These are phyloP conservation scores for Ceriops decandra DNA, from an alignment of 345 rosid species.

Conservation along the genomic window DNA sequence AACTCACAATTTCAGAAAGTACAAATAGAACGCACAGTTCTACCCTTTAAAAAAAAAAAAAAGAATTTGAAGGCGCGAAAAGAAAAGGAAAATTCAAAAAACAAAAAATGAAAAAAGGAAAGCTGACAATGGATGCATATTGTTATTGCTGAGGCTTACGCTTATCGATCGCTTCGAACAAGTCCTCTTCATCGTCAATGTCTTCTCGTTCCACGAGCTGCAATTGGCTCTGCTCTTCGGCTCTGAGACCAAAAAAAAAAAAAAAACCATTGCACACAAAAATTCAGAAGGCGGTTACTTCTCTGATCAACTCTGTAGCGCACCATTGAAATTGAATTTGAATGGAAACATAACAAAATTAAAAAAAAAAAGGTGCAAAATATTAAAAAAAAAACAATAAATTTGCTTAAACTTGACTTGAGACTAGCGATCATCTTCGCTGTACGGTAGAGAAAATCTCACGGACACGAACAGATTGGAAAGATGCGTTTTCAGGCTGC, in stretches of 20 bases:
- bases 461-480: background rate
- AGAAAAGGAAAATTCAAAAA: background rate
- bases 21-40: background rate
- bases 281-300: slow-evolving; percentile 2
- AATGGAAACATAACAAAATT: too few species aligned
- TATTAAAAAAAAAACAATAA: background rate
- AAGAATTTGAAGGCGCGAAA: background rate
- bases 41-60: background rate
- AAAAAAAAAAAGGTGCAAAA: too few species aligned
- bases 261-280: slow-evolving; percentile 6
- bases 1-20: background rate
- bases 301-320: background rate
- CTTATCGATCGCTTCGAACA: slow-evolving; percentile 78
- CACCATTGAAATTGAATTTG: background rate
- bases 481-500: background rate
- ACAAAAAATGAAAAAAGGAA: background rate
- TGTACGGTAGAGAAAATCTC: slow-evolving; percentile 9
- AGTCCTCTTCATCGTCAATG: slow-evolving; percentile 60
- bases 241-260: slow-evolving; percentile 28
- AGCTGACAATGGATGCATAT: background rate
- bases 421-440: slow-evolving; percentile 64
- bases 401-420: slow-evolving; percentile 44
- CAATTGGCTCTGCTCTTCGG: slow-evolving; percentile 62
- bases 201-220: slow-evolving; percentile 75
- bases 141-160: slow-evolving; percentile 28